These are phyloP conservation scores for Penicillium arizonense DNA, from an alignment of 495 filamentous ascomycete species.

Conservation along the genomic window DNA sequence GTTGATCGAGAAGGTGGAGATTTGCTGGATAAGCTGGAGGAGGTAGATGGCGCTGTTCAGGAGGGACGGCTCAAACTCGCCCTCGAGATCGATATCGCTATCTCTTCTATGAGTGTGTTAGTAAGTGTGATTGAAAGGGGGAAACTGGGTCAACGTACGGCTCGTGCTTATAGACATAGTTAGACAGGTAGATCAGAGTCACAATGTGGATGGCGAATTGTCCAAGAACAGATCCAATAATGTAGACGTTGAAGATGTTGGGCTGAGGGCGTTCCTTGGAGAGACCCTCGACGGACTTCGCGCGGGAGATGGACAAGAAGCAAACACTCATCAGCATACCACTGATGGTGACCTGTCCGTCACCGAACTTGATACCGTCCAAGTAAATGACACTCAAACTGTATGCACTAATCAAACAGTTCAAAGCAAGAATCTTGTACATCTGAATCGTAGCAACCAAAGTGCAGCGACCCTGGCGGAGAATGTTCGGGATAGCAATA, in stretches of 20 bases:
- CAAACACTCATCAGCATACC: constrained; percentile 99
- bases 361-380: constrained; percentile 98
- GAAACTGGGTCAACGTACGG: constrained; percentile 57
- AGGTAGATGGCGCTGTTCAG: constrained; percentile 98
- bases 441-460: constrained; percentile 98
- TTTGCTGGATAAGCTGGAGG: constrained; percentile 97
- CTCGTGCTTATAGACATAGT: constrained; percentile 78
- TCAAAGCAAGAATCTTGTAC: constrained; percentile 99
- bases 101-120: constrained; percentile 54
- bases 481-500: constrained; percentile 96
- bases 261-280: constrained; percentile 97
- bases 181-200: constrained; percentile 91
- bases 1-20: constrained; percentile 99
- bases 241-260: constrained; percentile 98
- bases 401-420: constrained; percentile 98
- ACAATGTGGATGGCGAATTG: constrained; percentile 96
- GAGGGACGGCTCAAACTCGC: constrained; percentile 90
- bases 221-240: constrained; percentile 95
- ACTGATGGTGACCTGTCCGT: constrained; percentile 97
- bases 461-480: constrained; percentile 94
- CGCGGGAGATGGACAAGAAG: constrained; percentile 94
- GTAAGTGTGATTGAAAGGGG: constrained; percentile 1
- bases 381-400: constrained; percentile 94
- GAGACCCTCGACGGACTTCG: constrained; percentile 89
- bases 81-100: constrained; percentile 82